Conservation (phyloP, 306 rosid genomes). For the Neltuma alba region DNA sequence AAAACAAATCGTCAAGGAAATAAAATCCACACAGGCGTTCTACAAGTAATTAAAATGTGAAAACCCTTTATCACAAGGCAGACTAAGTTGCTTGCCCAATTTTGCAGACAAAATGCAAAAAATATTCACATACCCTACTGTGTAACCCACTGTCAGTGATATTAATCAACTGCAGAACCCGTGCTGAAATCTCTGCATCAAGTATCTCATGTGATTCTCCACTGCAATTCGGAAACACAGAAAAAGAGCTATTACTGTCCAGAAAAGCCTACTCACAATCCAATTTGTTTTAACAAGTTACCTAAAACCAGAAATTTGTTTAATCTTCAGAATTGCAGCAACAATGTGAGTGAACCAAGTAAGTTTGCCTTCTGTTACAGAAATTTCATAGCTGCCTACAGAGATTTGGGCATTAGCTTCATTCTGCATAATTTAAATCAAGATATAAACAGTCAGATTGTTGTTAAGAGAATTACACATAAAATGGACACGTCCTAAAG, state of each 20-base stretch:
- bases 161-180: conserved; percentile 47
- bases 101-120: conserved; percentile 18
- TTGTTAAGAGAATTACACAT: conserved; percentile 23
- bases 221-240: conserved; percentile 37
- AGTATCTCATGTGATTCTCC: conserved; percentile 50
- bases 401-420: conserved; percentile 42
- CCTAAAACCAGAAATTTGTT: conserved; percentile 48
- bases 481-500: neutral
- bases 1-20: no score
- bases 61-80: neutral
- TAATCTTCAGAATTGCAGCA: conserved; percentile 53
- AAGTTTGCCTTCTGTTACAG: conserved; percentile 48
- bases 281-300: conserved; percentile 26
- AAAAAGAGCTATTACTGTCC: conserved; percentile 14
- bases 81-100: conserved; percentile 11
- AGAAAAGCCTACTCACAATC: conserved; percentile 4
- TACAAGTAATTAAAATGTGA: neutral
- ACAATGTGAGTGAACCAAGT: conserved; percentile 56
- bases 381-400: conserved; percentile 33
- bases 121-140: conserved; percentile 40
- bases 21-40: neutral
- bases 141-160: conserved; percentile 53
- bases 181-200: conserved; percentile 56
- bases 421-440: conserved; percentile 25
- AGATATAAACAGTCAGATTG: conserved; percentile 7